Percentiles rank a stretch among this genome's conserved stretches.
phyloP scores from a whole-genome alignment of 306 rosid species.

The Cotoneaster glaucophyllus region DNA sequence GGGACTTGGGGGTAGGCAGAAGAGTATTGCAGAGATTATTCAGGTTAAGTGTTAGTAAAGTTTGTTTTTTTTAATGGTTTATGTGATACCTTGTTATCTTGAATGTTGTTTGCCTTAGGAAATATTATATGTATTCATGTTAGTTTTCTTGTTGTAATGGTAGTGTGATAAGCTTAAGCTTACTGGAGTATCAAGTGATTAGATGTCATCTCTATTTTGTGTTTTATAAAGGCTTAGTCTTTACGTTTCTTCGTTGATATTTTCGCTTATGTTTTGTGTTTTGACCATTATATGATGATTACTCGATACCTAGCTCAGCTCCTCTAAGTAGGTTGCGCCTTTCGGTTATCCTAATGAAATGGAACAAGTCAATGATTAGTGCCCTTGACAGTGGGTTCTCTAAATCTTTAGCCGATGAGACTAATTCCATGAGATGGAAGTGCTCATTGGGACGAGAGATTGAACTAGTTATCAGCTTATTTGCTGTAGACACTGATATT shows the following conservation, averaged over 20 bases:
- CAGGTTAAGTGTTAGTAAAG: slow-evolving; percentile 27
- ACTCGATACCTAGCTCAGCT: not conserved
- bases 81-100: slow-evolving; percentile 1
- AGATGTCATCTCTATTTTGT: not conserved
- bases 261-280: not conserved
- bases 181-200: not conserved
- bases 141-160: not conserved
- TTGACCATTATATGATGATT: not conserved
- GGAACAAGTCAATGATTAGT: not conserved
- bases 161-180: not conserved
- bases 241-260: not conserved
- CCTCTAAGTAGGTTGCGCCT: not conserved
- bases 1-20: slow-evolving; percentile 46
- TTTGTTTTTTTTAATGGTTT: not conserved
- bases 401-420: not conserved
- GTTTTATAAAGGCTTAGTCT: not conserved
- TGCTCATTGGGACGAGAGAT: not conserved
- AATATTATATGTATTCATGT: not conserved
- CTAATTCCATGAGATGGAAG: not conserved
- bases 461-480: not conserved
- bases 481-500: not conserved
- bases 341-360: not conserved
- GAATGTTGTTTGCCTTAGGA: not conserved
- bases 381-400: not conserved
- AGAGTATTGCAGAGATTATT: slow-evolving; percentile 42